Base-by-base conservation (phyloP, 164 flowering plant species). In the Magnolia kwangsiensis region DNA sequence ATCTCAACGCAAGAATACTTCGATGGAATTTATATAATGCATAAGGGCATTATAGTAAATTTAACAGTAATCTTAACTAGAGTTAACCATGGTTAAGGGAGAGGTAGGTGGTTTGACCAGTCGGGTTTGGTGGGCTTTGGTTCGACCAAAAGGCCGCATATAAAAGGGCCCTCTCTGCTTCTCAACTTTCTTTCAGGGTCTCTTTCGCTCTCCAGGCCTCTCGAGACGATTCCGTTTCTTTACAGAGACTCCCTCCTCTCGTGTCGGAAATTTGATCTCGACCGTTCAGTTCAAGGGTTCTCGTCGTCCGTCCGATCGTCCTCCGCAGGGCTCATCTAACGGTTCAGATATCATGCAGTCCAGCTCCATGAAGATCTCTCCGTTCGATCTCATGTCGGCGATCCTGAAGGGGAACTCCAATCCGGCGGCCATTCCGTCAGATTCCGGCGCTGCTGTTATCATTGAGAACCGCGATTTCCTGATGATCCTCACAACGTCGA, bases 71-170 rank as follows among this genome's bases (percentile, higher is more conserved):
- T 8, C 23, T 66, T 55, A 65, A 74, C 61, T 63, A 16, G 8
- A 19, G 8, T 50, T 4, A 87, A 90, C 91, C 88, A 86, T 78
- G 86, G 91, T 90, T 89, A 69, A 7, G 4, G 82, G 75, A 82
- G 77, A 82, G 77, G 55, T 90, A 84, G 90, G 89, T 87, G 85
- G 80, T 77, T 86, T 87, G 90, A 87, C 86, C 37, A 73, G 87
- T 88, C 89, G 77, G 82, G 88, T 84, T 88, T 79, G 90, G 89
- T 87, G 65, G 89, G 90, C 92, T 84, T 83, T 83, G 85, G 84
- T 69, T 81, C 74, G 68, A 49, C 27, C 6, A n/a, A 21, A 27
- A 45, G 79, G 75, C 37, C 66, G 31, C 37, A 69, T 72, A 37
- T 65, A 51, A 59, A 75, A 24, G 68, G 23, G 65, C 23, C 2